Conservation (phyloP, 768 basidiomycete genomes). For the Dioszegia aurantiaca region DNA sequence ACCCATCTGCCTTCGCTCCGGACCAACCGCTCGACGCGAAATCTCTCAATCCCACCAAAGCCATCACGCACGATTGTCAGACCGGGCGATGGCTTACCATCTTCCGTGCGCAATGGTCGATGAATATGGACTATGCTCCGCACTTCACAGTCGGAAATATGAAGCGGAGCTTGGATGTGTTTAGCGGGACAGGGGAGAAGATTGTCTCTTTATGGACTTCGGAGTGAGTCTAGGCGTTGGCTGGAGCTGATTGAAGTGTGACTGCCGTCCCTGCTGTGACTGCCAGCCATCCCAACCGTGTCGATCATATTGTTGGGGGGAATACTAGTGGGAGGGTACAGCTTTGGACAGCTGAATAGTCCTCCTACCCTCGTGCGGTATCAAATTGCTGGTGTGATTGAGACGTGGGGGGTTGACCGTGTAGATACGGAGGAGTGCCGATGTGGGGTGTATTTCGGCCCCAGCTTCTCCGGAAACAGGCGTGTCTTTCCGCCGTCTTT, state of each 20-base stretch:
- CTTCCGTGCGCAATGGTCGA: conserved; percentile 54
- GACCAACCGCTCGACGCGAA: conserved; percentile 24
- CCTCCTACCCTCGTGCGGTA: too few species aligned
- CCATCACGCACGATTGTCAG: conserved; percentile 53
- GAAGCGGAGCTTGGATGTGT: conserved; percentile 52
- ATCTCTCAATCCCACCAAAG: conserved; percentile 31
- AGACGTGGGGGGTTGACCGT: too few species aligned
- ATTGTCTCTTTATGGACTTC: conserved; percentile 43
- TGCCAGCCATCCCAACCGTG: conserved; percentile 50
- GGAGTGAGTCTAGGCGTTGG: conserved; percentile 31
- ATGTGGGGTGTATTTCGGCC: too few species aligned
- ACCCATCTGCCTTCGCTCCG: conserved; percentile 28
- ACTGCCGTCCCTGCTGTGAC: conserved; percentile 54
- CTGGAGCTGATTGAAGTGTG: conserved; percentile 20
- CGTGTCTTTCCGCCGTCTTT: too few species aligned
- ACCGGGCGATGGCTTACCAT: conserved; percentile 55
- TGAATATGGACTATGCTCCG: conserved; percentile 48
- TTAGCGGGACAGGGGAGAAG: conserved; percentile 47
- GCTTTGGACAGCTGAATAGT: conserved; percentile 35
- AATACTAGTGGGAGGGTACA: conserved; percentile 52
- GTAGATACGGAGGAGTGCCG: too few species aligned
- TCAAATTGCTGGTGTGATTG: too few species aligned
- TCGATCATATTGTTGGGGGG: conserved; percentile 51
- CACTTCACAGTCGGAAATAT: conserved; percentile 54
- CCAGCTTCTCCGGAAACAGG: too few species aligned